These are phyloP conservation scores for Aspergillus ellipticus DNA, from an alignment of 495 filamentous ascomycete genomes.

Conservation along the genomic window DNA sequence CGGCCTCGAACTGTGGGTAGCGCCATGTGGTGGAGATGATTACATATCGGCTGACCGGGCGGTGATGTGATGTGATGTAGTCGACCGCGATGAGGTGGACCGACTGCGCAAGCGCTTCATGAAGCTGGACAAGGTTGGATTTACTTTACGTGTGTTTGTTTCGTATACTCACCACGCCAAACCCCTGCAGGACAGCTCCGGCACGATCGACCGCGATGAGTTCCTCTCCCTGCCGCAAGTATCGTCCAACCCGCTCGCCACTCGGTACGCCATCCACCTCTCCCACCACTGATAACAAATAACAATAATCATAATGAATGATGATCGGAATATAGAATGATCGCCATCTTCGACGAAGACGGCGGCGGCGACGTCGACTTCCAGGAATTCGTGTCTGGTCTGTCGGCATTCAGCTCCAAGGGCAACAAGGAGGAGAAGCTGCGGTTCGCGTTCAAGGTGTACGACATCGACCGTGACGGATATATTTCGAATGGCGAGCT, in stretches of 20 bases:
- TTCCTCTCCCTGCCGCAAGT: constrained; percentile 97
- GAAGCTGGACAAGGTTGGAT: constrained; percentile 91
- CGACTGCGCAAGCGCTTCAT: constrained; percentile 94
- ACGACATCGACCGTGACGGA: constrained; percentile 98
- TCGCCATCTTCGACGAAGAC: constrained; percentile 99
- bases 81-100: constrained; percentile 96
- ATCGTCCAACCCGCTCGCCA: constrained; percentile 94
- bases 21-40: background rate
- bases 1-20: constrained; percentile 86
- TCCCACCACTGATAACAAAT: background rate
- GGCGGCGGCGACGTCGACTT: constrained; percentile 98
- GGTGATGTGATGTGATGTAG: constrained; percentile 41
- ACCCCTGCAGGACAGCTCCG: constrained; percentile 77
- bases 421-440: constrained; percentile 99
- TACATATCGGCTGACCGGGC: background rate
- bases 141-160: background rate
- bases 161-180: background rate
- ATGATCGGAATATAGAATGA: constrained; percentile 78
- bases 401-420: constrained; percentile 94
- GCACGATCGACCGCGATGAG: constrained; percentile 97
- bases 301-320: too few species aligned
- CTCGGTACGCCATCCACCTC: constrained; percentile 54
- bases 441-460: constrained; percentile 97
- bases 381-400: constrained; percentile 95
- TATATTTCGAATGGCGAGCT: constrained; percentile 99